phyloP scores from a whole-genome alignment of 2,329 filamentous ascomycete genomes.

The Daldinia sp. region DNA sequence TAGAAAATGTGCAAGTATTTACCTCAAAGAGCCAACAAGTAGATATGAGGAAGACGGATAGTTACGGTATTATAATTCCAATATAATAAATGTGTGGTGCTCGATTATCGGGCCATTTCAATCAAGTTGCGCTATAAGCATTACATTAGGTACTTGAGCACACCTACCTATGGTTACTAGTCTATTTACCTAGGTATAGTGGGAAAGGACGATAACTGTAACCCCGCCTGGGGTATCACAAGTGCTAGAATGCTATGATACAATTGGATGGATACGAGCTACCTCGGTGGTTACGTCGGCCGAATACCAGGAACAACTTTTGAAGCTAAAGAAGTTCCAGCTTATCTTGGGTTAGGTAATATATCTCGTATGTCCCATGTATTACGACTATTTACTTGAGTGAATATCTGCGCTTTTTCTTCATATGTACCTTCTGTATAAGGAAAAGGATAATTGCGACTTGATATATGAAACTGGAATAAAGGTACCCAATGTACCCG shows the following conservation, averaged over 20 bases:
- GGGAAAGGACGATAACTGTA: conserved; percentile 3
- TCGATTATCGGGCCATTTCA: neutral
- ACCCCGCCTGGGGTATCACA: conserved; percentile 20
- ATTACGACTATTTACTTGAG: neutral
- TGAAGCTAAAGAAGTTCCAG: neutral
- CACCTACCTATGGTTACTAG: neutral
- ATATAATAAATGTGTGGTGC: conserved; percentile 4
- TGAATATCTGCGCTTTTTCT: neutral
- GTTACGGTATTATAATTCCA: too few species aligned
- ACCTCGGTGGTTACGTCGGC: conserved; percentile 36
- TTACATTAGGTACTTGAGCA: too few species aligned
- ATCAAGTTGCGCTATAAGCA: too few species aligned
- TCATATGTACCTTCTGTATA: neutral
- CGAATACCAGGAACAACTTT: conserved; percentile 10
- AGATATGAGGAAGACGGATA: conserved; percentile 4
- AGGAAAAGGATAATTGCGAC: neutral
- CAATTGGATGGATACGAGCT: conserved; percentile 24
- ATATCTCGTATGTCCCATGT: neutral
- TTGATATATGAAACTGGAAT: too few species aligned
- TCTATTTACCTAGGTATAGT: neutral
- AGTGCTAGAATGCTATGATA: conserved; percentile 27
- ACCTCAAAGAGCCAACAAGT: neutral
- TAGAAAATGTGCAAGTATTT: neutral
- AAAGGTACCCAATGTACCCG: neutral
- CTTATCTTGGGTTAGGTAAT: neutral